Evolutionary conservation across 805 yeast genomes (phyloP), one percentile per base, ranked within the genome.

Genomic region (Pichia nanzhaoensis): DNA sequence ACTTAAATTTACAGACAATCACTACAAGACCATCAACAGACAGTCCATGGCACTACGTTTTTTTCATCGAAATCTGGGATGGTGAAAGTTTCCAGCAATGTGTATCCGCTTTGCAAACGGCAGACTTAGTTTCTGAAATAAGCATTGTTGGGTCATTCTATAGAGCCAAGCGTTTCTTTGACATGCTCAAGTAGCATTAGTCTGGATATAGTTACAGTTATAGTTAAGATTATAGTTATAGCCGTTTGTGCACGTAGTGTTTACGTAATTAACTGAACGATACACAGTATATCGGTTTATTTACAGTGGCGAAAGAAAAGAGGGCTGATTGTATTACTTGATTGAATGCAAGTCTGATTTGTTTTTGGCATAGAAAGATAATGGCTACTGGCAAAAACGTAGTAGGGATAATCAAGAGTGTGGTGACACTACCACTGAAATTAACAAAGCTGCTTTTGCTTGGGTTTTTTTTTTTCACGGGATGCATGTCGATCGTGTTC

Each of bases 31-130:
- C 96, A 0, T 77, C 85, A 4, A 70, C 75, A 10, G 60, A 71
- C 28, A 64, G 69, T 41, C 75, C 78, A 30, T 89, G 96, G 96
- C 82, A 82, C 51, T 86, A 88, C 55, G 79, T 84, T 3, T 89
- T 86, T 64, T 88, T 84, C 55, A 75, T 84, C 10, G 97, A 89
- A 57, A 75, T 79, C 28, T 69, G 73, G 60, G 67, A 64, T 16
- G 55, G 55, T 1, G 56, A 67, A 16, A 51, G 49, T 43, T 59
- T 54, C 5, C 38, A 45, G 3, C 46, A 49, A 27, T 74, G 75
- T 38, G 48, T 80, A 42, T 58, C 2, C 74, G 74, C 36, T 61
- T 84, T 35, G 56, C 68, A 24, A 24, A 24, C 28, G 28, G 28
- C 28, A 22, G 52, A 54, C 1, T 64, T 61, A 28, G 77, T 83